Evolutionary conservation across 2,329 filamentous ascomycete genomes (phyloP), one percentile per base, ranked within the genome.

Genomic region (Aspergillus hiratsukae): DNA sequence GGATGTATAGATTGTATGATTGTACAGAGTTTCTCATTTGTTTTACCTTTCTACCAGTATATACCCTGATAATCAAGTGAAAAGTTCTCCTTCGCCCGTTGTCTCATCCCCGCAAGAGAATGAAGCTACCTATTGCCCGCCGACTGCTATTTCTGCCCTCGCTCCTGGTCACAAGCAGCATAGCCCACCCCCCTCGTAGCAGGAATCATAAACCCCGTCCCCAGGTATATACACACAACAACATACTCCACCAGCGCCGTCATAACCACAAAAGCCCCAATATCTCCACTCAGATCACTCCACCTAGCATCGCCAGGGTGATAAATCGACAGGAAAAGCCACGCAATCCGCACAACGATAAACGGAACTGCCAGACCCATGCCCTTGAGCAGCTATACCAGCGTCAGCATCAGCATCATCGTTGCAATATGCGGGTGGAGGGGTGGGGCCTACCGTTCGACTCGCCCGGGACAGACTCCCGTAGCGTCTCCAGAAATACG

Each of bases 321-420:
- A 37, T 61, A 61, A 1, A 64, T 58, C 1, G 65, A 68, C 8
- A 68, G 56, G 43, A 67, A 67, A 4, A 64, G 59, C 31, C 64
- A 66, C 2, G 53, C 54, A 7, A 64, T 58, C 11, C 63, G 64
- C 17, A 66, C 62, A 23, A 58, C 46, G n/a, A 66, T 58, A 10
- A 67, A 66, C 0, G 65, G 64, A n/a, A 65, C 51, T 5, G 65
- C 61, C 4, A 61, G 7, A 23, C 54, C 55, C 29, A 56, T 54
- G 6, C 57, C 31, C 8, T 58, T 52, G 43, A 65, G 58, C 4
- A 66, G 40, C 61, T 66, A 11, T 10, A 1, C 21, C 9, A 29
- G 4, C 9, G 11, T 55, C 49, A 55, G 53, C 19, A 9, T n/a
- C n/a, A n/a, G n/a, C n/a, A n/a, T n/a, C n/a, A n/a, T n/a, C n/a